Evolutionary conservation across 2,329 filamentous ascomycete genomes (phyloP), one percentile per base, ranked within the genome.

Genomic region (Rutstroemia sp.): DNA sequence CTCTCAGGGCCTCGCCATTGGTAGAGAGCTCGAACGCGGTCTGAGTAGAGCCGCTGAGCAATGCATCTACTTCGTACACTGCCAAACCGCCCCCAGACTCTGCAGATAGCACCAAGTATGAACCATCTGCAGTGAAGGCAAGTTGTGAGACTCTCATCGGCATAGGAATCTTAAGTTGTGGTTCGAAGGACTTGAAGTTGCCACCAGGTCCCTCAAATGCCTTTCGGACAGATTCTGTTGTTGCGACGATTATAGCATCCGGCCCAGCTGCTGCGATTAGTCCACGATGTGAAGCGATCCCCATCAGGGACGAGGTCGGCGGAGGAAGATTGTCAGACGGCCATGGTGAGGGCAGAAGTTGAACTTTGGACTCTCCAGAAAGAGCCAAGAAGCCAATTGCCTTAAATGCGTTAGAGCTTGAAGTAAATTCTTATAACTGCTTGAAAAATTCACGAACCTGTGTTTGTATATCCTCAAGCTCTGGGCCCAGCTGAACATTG

Each of bases 181-280:
- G 87, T 58, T 83, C 75, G 65, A 95, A 95, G 12, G 78, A 68
- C 60, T 87, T 83, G 54, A 87, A 75, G 60, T 92, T 83, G 58
- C 78, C 79, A 60, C 76, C 78, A 38, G 78, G 74, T 12, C 77
- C 71, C 57, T 81, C 77, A 67, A 95, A 92, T 2, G 87, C 84
- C 61, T 88, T 85, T 64, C 92, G 83, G 47, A 96, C 81, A 4
- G 84, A 79, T 54, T 92, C 84, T 14, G 92, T 95, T 2, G 81
- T 84, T 36, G 89, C 83, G 57, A 99, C 73, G 58, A 89, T 77
- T 46, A 99, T 78, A 50, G 80, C 79, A 65, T 95, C 86, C 39
- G 92, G 92, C 16, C 89, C 88, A 51, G 89, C 94, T 49, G 92
- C 94, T 30, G 92, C 92, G 54, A 96, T 77, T 21, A 99, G 78